Percentiles rank a stretch among this genome's conserved stretches.
phyloP scores from a whole-genome alignment of 345 rosid genomes.

The Lagerstroemia speciosa region DNA sequence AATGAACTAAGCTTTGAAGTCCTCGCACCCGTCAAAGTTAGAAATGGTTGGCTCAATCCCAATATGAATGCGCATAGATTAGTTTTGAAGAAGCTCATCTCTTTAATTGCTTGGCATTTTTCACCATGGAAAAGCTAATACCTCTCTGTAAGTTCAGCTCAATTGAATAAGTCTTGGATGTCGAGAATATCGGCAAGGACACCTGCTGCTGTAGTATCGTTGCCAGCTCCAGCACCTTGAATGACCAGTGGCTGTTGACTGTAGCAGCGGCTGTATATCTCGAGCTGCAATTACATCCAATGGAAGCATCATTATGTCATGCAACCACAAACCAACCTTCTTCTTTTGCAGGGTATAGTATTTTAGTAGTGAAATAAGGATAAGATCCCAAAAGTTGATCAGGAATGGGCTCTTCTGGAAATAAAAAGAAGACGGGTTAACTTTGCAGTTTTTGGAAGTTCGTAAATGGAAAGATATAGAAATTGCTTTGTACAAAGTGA shows the following conservation, averaged over 20 bases:
- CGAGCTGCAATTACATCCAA: conserved; percentile 4
- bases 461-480: neutral
- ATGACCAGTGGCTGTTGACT: conserved; percentile 69
- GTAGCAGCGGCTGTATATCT: conserved; percentile 72
- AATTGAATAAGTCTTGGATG: conserved; percentile 70
- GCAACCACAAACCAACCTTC: too few species aligned
- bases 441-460: too few species aligned
- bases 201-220: conserved; percentile 91
- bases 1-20: too few species aligned
- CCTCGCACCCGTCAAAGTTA: too few species aligned
- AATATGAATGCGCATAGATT: too few species aligned
- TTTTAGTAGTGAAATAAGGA: too few species aligned
- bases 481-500: neutral
- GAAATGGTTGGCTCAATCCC: too few species aligned
- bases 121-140: neutral
- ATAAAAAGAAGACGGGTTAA: too few species aligned
- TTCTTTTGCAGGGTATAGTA: too few species aligned
- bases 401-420: too few species aligned
- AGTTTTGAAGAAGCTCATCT: too few species aligned
- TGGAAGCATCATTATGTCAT: neutral
- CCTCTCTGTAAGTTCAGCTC: conserved; percentile 6
- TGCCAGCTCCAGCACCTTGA: conserved; percentile 93
- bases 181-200: conserved; percentile 25
- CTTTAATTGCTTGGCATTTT: neutral
- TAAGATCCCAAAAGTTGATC: too few species aligned